These are phyloP conservation scores for Tulasnella sp. DNA, from an alignment of 768 basidiomycete species.

Conservation along the genomic window DNA sequence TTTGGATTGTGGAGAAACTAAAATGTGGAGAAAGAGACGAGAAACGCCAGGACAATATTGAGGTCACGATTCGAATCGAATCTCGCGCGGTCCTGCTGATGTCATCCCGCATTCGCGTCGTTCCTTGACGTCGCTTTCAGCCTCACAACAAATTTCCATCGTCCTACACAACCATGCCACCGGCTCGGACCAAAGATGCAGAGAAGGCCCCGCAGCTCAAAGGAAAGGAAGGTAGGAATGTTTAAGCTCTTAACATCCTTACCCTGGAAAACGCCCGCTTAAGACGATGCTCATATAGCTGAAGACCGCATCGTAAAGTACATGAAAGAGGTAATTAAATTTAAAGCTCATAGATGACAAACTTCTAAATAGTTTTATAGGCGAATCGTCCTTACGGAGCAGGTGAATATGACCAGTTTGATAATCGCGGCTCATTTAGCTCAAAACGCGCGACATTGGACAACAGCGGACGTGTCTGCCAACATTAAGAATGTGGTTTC, in stretches of 20 bases:
- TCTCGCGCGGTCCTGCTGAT: background rate
- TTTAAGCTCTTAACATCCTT: background rate
- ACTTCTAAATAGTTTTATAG: constrained; percentile 35
- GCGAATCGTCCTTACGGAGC: constrained; percentile 90
- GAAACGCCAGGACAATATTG: background rate
- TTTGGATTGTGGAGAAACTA: background rate
- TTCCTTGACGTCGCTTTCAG: background rate
- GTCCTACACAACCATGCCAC: background rate
- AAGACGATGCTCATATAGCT: constrained; percentile 38
- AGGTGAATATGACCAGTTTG: constrained; percentile 22
- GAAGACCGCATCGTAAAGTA: constrained; percentile 72
- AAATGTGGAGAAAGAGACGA: background rate
- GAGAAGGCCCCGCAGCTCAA: constrained; percentile 43
- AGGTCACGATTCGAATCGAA: background rate
- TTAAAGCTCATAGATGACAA: constrained; percentile 1
- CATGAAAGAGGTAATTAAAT: constrained; percentile 48
- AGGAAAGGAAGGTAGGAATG: constrained; percentile 53
- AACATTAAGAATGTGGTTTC: constrained; percentile 85
- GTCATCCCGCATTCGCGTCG: too few species aligned
- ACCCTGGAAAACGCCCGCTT: too few species aligned
- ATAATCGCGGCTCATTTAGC: background rate
- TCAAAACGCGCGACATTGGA: background rate
- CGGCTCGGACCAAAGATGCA: background rate
- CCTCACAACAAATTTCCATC: too few species aligned
- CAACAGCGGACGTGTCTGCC: constrained; percentile 67